Base-by-base conservation (phyloP, 805 yeast species). In the Yamadazyma olivae region DNA sequence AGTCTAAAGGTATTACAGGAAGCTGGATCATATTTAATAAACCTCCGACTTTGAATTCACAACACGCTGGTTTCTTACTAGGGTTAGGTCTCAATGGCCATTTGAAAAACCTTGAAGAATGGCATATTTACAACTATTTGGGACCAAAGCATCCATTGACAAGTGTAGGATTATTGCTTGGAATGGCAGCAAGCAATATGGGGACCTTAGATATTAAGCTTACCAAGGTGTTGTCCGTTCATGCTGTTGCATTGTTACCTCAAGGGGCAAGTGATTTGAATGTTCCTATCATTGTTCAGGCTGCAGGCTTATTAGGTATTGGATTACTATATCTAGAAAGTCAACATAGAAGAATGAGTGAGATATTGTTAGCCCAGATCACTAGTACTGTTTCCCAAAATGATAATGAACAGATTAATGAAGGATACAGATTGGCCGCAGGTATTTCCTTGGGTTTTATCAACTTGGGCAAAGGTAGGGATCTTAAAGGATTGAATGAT, bases 1-100 rank as follows among this genome's bases (percentile, higher is more conserved):
- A 75, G 31, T 77, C 88, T 0, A 71, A 74, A 27, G 88, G 86
- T 6, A 78, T 87, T 6, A 73, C 78, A 6, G 96, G 97, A 1
- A 80, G 95, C 48, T 91, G 98, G 98, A 84, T 91, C 24, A 83
- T 83, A 1, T 88, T 85, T 54, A 87, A 87, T 48, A 83, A 81
- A 46, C 96, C 96, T 0, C 71, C 74, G 1, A 71, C 64, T 4
- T 56, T 84, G 21, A 79, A 77, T 46, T 75, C 95, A 0, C 90
- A 86, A 43, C 96, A 90, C 64, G 97, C 96, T 16, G 99, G 99
- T 0, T 89, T 93, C 48, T 59, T 93, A n/a, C 61, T 88, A 14
- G 99, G 97, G 0, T 65, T 93, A 17, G 99, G 99, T 0, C 63
- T 93, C 20, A 87, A 87, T 59, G 98, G 98, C 0, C 96, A 90